Conservation (phyloP, 2,329 filamentous ascomycete species). For the Fusarium veterinarium region DNA sequence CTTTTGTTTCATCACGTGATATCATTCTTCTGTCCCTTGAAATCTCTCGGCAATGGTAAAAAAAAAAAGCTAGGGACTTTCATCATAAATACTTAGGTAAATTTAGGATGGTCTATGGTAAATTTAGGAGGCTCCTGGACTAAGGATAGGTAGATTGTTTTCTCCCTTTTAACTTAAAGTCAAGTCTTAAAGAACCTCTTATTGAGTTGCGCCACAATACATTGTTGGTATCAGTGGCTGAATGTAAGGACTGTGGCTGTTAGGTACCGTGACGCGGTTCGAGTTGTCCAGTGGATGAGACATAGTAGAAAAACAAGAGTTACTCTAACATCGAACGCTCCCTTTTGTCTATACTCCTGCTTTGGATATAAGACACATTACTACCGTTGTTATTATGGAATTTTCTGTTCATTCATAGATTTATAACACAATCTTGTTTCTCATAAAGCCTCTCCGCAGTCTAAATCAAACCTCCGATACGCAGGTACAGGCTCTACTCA, state of each 20-base stretch:
- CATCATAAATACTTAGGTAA: not conserved
- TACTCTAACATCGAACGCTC: conserved; percentile 27
- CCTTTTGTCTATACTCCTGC: not conserved
- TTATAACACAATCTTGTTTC: not conserved
- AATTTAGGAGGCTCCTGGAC: not conserved
- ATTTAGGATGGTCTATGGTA: not conserved
- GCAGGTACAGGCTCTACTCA: conserved; percentile 19
- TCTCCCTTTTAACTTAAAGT: not conserved
- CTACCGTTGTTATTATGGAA: not conserved
- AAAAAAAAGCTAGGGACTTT: not conserved
- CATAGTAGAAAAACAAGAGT: conserved; percentile 14
- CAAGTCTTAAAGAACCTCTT: not conserved
- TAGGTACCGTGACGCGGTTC: conserved; percentile 30
- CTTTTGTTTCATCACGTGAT: conserved; percentile 36
- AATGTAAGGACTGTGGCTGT: conserved; percentile 12
- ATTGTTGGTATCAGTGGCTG: conserved; percentile 12
- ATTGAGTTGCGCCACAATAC: conserved; percentile 6
- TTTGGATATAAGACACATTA: conserved; percentile 3
- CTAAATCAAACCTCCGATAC: conserved; percentile 17
- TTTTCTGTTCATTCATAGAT: not conserved
- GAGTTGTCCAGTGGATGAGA: conserved; percentile 37
- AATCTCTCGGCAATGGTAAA: not conserved
- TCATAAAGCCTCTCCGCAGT: not conserved
- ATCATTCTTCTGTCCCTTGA: not conserved
- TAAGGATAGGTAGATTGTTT: too few relatives aligned